Evolutionary conservation across 345 rosid genomes (phyloP), one percentile per base, ranked within the genome.

Genomic region (Hibiscus tridactylites): DNA sequence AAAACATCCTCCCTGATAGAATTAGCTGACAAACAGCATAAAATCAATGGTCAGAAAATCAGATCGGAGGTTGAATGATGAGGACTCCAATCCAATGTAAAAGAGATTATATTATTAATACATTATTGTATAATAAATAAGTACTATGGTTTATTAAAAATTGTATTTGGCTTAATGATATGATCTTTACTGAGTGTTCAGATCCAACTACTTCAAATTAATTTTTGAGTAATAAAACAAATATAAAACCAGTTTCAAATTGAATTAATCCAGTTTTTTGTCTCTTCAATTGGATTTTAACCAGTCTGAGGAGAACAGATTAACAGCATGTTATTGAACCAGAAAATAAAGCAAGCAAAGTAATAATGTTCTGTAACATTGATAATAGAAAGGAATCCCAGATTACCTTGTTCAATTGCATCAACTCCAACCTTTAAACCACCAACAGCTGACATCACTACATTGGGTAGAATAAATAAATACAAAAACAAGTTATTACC

Each of bases 391-490:
- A 26, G 61, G 33, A 58, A 58, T 58, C 13, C 33, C 62, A 58
- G 39, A 68, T 64, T 81, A 95, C 99, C 96, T 79, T 96, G 86
- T 70, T 83, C 71, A 82, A 96, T 82, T 46, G 97, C 89, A 69
- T 82, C 76, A 65, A 87, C 87, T 75, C 88, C 97, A 63, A 92
- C 97, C 81, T 89, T 92, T 29, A 96, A 88, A 73, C 99, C 99
- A 80, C 88, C 90, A 81, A 96, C 97, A 81, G 98, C 98, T 65
- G 99, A 96, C 82, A 86, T 83, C 21, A 96, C 99, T 92, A 91
- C 89, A 87, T 59, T 67, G 72, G 68, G 73, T 61, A 65, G 73
- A 70, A 26, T 58, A 52, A 77, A 52, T 10, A 31, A 35, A 7
- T 26, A 28, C 42, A 61, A 59, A 50, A 26, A 24, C 26, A 68